These are phyloP conservation scores for Orbilia ellipsospora DNA, from an alignment of 2,329 filamentous ascomycete species.

Conservation along the genomic window DNA sequence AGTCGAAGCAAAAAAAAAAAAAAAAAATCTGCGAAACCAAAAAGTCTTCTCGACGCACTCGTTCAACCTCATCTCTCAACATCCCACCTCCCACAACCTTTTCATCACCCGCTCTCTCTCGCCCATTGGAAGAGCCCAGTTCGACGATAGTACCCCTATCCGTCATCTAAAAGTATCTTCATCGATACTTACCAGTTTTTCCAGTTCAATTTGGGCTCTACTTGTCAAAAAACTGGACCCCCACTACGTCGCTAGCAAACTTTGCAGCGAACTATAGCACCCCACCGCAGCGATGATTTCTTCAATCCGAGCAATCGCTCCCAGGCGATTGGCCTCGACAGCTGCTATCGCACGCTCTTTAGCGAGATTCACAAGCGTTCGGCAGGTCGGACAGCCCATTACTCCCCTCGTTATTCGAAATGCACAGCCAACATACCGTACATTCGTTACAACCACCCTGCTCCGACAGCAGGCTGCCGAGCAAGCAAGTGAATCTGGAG, in stretches of 20 bases:
- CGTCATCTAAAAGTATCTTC: background rate
- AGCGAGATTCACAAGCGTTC: conserved; percentile 3
- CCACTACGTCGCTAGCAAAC: background rate
- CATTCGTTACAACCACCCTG: conserved; percentile 33
- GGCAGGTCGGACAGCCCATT: conserved; percentile 2
- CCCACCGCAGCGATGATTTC: conserved; percentile 46
- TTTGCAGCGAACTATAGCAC: conserved; percentile 3
- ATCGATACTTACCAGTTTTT: background rate
- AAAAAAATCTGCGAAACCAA: conserved; percentile 21
- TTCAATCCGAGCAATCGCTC: conserved; percentile 28
- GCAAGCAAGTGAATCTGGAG: conserved; percentile 1
- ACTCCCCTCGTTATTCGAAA: conserved; percentile 16
- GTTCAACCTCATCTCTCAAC: conserved; percentile 14
- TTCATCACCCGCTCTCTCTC: background rate
- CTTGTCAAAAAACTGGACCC: background rate
- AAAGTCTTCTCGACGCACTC: background rate
- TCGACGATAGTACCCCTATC: background rate
- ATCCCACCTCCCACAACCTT: background rate
- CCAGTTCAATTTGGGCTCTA: background rate
- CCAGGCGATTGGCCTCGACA: conserved; percentile 30
- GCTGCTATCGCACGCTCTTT: conserved; percentile 24
- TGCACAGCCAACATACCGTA: conserved; percentile 22
- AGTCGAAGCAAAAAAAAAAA: conserved; percentile 10
- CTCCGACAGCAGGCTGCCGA: conserved; percentile 31
- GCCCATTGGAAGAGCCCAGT: background rate